Conservation (phyloP, 768 basidiomycete genomes). For the Tephrocybe rancida region DNA sequence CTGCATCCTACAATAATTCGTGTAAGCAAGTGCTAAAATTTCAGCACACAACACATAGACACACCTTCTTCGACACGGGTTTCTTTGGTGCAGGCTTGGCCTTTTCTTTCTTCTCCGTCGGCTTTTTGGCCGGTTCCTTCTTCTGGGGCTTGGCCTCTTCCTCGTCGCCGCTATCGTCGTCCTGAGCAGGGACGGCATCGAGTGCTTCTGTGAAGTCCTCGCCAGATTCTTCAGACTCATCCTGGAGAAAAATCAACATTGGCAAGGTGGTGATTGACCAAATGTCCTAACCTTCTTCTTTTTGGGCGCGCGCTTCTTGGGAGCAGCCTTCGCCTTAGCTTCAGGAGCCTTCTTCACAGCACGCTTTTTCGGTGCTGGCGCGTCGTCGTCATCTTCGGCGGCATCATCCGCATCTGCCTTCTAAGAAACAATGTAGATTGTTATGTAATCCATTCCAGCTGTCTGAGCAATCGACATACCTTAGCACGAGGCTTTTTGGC, state of each 20-base stretch:
- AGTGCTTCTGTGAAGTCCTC: slow-evolving; percentile 49
- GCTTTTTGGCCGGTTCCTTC: slow-evolving; percentile 39
- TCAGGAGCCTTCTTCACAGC: slow-evolving; percentile 39
- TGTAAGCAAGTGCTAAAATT: neutral
- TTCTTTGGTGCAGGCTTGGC: slow-evolving; percentile 25
- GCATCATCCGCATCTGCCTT: slow-evolving; percentile 32
- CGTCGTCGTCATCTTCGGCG: slow-evolving; percentile 32
- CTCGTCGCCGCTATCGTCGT: slow-evolving; percentile 39
- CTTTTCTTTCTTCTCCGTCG: slow-evolving; percentile 25
- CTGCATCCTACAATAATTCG: slow-evolving; percentile 21
- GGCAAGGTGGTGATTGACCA: slow-evolving; percentile 4
- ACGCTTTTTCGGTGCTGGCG: slow-evolving; percentile 46
- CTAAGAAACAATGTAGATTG: slow-evolving; percentile 3
- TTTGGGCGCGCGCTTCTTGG: slow-evolving; percentile 51
- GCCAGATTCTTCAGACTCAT: slow-evolving; percentile 38
- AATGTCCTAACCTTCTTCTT: slow-evolving; percentile 36
- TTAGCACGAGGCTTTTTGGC: slow-evolving; percentile 32
- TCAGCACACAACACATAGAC: neutral
- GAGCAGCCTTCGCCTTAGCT: slow-evolving; percentile 48
- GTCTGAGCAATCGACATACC: slow-evolving; percentile 11
- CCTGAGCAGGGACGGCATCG: slow-evolving; percentile 35
- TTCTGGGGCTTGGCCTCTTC: slow-evolving; percentile 49
- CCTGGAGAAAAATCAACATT: slow-evolving; percentile 15
- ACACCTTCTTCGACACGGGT: slow-evolving; percentile 21
- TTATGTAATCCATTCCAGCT: neutral